Base-by-base conservation (phyloP, 2,329 filamentous ascomycete genomes). In the Beauveria sp. region DNA sequence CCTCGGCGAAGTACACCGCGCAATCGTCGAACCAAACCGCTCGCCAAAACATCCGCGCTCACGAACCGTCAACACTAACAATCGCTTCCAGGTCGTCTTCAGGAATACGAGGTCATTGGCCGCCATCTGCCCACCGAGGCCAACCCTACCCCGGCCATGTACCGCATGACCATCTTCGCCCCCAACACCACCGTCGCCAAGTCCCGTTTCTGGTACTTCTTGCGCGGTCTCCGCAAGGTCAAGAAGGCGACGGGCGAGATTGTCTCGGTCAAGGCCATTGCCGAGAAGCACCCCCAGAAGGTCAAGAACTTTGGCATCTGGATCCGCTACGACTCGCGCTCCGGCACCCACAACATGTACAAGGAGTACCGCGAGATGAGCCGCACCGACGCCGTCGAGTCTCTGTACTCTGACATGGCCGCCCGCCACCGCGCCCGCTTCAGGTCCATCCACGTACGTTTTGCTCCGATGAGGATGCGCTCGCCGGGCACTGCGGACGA, bases 281-380 rank as follows among this genome's bases (percentile, higher is more conserved):
- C 86, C 82, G 95, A 99, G 92, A 98, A 98, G 89, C 92, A 91
- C 81, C 95, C 95, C 74, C 85, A 93, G 77, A 97, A 96, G 86
- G 93, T 99, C 87, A 99, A 99, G 92, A 99, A 97, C 90, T 98
- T 99, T 79, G 95, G 95, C 79, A 88, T 99, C 87, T 99, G 96
- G 96, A 89, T 99, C 83, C 93, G 96, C 78, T 99, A 99, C 85
- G 93, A 99, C 84, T 99, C 96, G 67, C 93, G 95, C 81, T 98
- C 95, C 74, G 95, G 95, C 74, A 99, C 95, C 74, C 95, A 99
- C 92, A 99, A 99, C 90, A 99, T 99, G 95, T 99, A 99, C 91
- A 98, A 98, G 89, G 95, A 99, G 89, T 98, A 97, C 90, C 91
- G 95, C 78, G 95, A 98, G 86, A 90, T 98, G 86, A 93, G 90